Evolutionary conservation across 305 asterid species (phyloP).

Genomic region (Fraxinus platypoda): DNA sequence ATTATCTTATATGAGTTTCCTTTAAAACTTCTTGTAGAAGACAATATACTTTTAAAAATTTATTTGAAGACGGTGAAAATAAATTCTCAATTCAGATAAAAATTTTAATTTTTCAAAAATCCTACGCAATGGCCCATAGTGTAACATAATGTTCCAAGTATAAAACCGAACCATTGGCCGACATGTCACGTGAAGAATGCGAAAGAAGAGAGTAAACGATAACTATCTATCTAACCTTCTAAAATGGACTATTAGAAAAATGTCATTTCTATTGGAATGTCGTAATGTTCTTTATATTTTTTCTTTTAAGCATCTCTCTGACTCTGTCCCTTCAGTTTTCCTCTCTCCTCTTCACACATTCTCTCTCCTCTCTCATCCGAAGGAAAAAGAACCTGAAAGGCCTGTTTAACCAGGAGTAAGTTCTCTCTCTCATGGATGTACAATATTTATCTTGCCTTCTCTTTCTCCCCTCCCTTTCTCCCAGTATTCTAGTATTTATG

Average conservation of each 20-base stretch:
- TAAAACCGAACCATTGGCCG: not conserved
- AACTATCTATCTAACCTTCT: not conserved
- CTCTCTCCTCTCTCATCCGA: slow-evolving; percentile 44
- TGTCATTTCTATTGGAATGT: not conserved
- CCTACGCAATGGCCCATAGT: not conserved
- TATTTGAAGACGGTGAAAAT: too few species aligned
- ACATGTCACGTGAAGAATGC: not conserved
- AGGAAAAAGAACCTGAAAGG: slow-evolving; percentile 67
- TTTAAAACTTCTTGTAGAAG: not conserved
- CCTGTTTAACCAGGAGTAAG: slow-evolving; percentile 87
- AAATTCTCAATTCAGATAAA: not conserved
- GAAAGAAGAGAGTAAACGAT: not conserved
- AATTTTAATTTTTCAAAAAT: too few species aligned
- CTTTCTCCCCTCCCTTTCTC: slow-evolving; percentile 27
- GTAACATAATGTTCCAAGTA: not conserved
- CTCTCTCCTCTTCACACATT: slow-evolving; percentile 29
- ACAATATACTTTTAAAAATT: too few species aligned
- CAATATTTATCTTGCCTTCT: not conserved
- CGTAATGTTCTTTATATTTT: slow-evolving; percentile 14
- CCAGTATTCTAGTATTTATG: slow-evolving; percentile 20
- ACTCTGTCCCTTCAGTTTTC: slow-evolving; percentile 36
- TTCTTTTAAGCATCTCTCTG: slow-evolving; percentile 35
- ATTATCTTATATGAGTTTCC: not conserved
- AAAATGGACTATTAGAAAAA: not conserved
- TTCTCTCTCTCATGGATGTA: slow-evolving; percentile 34